Conservation (phyloP, 805 yeast genomes). For the Ogataea nitratoaversa region DNA sequence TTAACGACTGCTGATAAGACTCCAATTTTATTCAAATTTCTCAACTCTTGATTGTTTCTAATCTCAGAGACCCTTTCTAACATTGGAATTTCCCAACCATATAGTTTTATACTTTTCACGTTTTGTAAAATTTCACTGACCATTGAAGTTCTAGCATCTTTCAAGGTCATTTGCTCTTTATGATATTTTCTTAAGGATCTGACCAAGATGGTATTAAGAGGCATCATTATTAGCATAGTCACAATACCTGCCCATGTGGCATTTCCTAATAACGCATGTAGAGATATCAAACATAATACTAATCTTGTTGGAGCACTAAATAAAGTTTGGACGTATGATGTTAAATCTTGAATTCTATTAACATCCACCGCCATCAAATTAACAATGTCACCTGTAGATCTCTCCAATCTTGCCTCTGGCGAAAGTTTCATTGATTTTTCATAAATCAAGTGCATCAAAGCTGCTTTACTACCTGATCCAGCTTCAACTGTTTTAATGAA, state of each 20-base stretch:
- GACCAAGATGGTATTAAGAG: conserved; percentile 48
- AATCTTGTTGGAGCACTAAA: conserved; percentile 59
- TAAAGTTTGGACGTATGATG: conserved; percentile 49
- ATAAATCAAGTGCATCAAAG: conserved; percentile 64
- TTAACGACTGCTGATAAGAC: conserved; percentile 40
- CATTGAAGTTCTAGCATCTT: conserved; percentile 54
- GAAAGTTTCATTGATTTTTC: conserved; percentile 69
- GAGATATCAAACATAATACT: conserved; percentile 47
- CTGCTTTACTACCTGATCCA: conserved; percentile 61
- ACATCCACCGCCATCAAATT: conserved; percentile 79
- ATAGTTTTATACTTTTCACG: conserved; percentile 61
- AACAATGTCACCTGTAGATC: conserved; percentile 74
- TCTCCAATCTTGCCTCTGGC: conserved; percentile 53
- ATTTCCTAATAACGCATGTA: conserved; percentile 52
- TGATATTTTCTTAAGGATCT: conserved; percentile 41
- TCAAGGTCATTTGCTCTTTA: conserved; percentile 56
- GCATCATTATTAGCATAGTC: conserved; percentile 52
- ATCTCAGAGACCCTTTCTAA: conserved; percentile 44
- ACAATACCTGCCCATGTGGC: conserved; percentile 56
- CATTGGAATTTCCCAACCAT: conserved; percentile 71
- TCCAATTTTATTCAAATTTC: conserved; percentile 46
- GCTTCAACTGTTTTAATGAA: conserved; percentile 53
- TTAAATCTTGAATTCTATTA: conserved; percentile 53
- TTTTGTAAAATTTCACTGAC: conserved; percentile 57
- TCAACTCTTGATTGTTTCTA: conserved; percentile 56